phyloP scores from a whole-genome alignment of 2,329 filamentous ascomycete genomes.

The Aspergillus sp. region DNA sequence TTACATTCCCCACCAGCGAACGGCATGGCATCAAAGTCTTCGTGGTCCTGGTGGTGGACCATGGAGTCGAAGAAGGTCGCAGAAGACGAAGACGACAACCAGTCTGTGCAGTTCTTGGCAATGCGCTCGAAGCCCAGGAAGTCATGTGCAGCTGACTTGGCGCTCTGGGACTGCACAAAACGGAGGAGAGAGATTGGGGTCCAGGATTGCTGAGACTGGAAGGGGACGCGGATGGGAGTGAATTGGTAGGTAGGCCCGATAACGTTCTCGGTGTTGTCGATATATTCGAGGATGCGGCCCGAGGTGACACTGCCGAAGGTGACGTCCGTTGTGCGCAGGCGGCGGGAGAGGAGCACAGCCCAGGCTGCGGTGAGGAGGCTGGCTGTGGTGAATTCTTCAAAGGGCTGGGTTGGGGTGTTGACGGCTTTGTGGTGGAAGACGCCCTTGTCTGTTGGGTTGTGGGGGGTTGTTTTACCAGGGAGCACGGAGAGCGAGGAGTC shows the following conservation, averaged over 20 bases:
- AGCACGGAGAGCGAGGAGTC: constrained; percentile 49
- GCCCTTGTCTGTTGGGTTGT: constrained; percentile 22
- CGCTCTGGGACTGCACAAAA: constrained; percentile 54
- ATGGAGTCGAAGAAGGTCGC: constrained; percentile 55
- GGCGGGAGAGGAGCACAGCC: constrained; percentile 59
- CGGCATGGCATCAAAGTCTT: constrained; percentile 57
- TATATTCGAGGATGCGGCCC: constrained; percentile 56
- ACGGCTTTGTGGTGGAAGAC: constrained; percentile 5
- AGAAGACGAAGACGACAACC: constrained; percentile 26
- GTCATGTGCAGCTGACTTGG: constrained; percentile 53
- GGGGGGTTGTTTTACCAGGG: constrained; percentile 11
- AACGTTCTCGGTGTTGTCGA: constrained; percentile 54
- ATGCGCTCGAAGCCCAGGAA: constrained; percentile 54
- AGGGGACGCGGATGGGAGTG: constrained; percentile 58
- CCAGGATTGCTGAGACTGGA: constrained; percentile 45
- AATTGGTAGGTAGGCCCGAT: constrained; percentile 58
- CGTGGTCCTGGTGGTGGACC: constrained; percentile 58
- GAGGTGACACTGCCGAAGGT: constrained; percentile 64
- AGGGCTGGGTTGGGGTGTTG: constrained; percentile 36
- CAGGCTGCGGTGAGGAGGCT: constrained; percentile 64
- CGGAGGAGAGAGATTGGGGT: constrained; percentile 50
- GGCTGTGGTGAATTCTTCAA: constrained; percentile 57
- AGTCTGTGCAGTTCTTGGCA: constrained; percentile 48
- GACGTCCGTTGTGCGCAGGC: constrained; percentile 52
- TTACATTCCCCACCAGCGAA: constrained; percentile 36